Conservation (phyloP, 2,329 filamentous ascomycete species). For the Monilinia fructicola region DNA sequence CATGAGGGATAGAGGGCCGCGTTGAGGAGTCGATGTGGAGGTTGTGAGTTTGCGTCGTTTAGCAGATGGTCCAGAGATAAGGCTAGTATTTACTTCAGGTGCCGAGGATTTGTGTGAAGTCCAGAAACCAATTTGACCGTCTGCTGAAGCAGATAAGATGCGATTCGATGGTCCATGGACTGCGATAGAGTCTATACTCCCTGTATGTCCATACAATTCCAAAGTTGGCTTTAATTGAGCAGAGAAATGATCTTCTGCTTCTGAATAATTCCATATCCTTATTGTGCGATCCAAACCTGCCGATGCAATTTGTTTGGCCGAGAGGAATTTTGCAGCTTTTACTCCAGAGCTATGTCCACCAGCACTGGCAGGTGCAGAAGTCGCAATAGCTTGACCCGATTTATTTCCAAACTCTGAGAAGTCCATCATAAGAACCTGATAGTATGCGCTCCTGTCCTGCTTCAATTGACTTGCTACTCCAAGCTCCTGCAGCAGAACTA, state of each 20-base stretch:
- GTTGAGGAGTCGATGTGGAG: slow-evolving; percentile 55
- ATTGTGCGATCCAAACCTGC: slow-evolving; percentile 82
- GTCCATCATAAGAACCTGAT: slow-evolving; percentile 91
- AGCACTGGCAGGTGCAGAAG: slow-evolving; percentile 63
- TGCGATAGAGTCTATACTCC: slow-evolving; percentile 70
- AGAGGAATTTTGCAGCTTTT: slow-evolving; percentile 82
- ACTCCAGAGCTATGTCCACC: slow-evolving; percentile 75
- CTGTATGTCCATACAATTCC: slow-evolving; percentile 81
- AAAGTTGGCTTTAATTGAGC: slow-evolving; percentile 64
- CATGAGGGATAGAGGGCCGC: slow-evolving; percentile 76
- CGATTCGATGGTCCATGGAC: slow-evolving; percentile 72
- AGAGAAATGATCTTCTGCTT: slow-evolving; percentile 60
- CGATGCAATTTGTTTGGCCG: slow-evolving; percentile 75
- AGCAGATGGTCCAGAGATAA: slow-evolving; percentile 64
- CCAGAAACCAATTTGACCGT: slow-evolving; percentile 87
- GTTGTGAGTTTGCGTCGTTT: slow-evolving; percentile 74
- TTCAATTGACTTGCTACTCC: slow-evolving; percentile 51
- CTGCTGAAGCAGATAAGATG: slow-evolving; percentile 81
- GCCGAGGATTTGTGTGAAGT: slow-evolving; percentile 74
- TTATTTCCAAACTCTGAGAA: slow-evolving; percentile 89
- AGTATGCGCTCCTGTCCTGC: slow-evolving; percentile 70
- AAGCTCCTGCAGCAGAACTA: slow-evolving; percentile 59
- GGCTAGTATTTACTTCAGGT: slow-evolving; percentile 68
- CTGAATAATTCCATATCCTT: slow-evolving; percentile 84
- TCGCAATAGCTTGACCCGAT: slow-evolving; percentile 80